Evolutionary conservation across 495 filamentous ascomycete species (phyloP), one percentile per base, ranked within the genome.

Genomic region (Aspergillus saccharolyticus): DNA sequence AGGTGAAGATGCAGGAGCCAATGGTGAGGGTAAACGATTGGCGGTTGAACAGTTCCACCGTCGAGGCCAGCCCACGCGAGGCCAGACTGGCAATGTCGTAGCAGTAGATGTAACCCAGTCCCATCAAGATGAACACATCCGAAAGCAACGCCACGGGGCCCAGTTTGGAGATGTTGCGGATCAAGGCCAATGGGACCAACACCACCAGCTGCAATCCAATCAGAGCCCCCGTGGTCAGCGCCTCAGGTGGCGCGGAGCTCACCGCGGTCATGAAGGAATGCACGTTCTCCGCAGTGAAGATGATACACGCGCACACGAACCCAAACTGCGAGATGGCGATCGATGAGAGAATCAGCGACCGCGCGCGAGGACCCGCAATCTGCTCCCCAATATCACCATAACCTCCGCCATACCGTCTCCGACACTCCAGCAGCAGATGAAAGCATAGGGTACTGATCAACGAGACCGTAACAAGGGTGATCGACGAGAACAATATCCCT

Each of bases 1-100:
- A 96, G 1, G 91, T 96, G 74, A 96, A 96, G 62, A 96, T 96
- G 17, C 90, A 91, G 5, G 91, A 96, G 52, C 91, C 91, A 65
- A 96, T 95, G 66, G 96, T 94, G 20, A 96, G 79, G 0, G 90
- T 94, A 89, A 92, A 96, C 62, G 87, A 79, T 20, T 81, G 80
- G 3, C 80, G 67, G 74, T 96, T 96, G 78, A 96, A 95, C 57
- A 83, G 72, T 56, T 84, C 78, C 56, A 96, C 87, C 65, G 92
- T 90, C 0, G 89, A 79, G 12, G 78, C 78, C 22, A 91, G 60
- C 4, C 90, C 90, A 52, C 84, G 80, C 50, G 70, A 72, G n/a
- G 79, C 78, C 20, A 95, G 83, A 17, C 88, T 91, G 54, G 85
- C 76, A 61, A 96, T 80, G 66, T 96, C 90, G 71, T 88, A 96